Percentiles rank a stretch among this genome's conserved stretches.
These are phyloP conservation scores for Mucor irregularis DNA, from an alignment of 371 early-diverging fungal genomes.

Conservation along the genomic window DNA sequence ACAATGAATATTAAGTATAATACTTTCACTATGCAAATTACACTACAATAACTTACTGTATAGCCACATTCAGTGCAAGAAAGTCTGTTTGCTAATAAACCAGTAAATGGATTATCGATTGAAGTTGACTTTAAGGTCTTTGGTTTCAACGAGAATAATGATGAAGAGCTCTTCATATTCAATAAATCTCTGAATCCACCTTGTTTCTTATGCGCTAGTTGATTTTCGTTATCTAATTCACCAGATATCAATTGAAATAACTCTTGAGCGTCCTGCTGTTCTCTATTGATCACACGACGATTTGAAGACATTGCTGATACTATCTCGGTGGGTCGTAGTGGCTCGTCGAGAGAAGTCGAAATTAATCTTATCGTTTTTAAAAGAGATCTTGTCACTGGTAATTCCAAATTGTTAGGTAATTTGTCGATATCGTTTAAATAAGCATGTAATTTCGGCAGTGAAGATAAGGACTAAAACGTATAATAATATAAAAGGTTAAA, in stretches of 20 bases:
- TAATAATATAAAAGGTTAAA: no score
- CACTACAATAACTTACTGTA: slow-evolving; percentile 40
- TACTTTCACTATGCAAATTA: no score
- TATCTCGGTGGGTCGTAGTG: slow-evolving; percentile 39
- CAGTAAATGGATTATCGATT: slow-evolving; percentile 64
- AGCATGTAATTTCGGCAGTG: slow-evolving; percentile 30
- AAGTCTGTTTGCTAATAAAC: slow-evolving; percentile 68
- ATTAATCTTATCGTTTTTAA: slow-evolving; percentile 35
- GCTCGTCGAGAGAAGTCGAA: slow-evolving; percentile 22
- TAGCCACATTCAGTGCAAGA: slow-evolving; percentile 80
- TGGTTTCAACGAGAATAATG: not conserved
- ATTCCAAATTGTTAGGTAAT: not conserved
- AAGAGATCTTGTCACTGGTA: slow-evolving; percentile 38
- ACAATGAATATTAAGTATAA: slow-evolving; percentile 11
- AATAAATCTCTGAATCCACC: slow-evolving; percentile 19
- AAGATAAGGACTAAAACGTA: slow-evolving; percentile 57
- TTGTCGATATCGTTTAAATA: slow-evolving; percentile 30
- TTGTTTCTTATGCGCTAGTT: slow-evolving; percentile 3
- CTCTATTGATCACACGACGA: slow-evolving; percentile 55
- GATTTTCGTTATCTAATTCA: slow-evolving; percentile 69
- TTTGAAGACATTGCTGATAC: slow-evolving; percentile 22
- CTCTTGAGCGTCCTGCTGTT: slow-evolving; percentile 94
- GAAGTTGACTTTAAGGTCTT: not conserved
- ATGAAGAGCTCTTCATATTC: not conserved
- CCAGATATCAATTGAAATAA: slow-evolving; percentile 80